Evolutionary conservation across 176 grass and related monocot species (phyloP), one percentile per base, ranked within the genome.

Genomic region (Elaeis guineensis): DNA sequence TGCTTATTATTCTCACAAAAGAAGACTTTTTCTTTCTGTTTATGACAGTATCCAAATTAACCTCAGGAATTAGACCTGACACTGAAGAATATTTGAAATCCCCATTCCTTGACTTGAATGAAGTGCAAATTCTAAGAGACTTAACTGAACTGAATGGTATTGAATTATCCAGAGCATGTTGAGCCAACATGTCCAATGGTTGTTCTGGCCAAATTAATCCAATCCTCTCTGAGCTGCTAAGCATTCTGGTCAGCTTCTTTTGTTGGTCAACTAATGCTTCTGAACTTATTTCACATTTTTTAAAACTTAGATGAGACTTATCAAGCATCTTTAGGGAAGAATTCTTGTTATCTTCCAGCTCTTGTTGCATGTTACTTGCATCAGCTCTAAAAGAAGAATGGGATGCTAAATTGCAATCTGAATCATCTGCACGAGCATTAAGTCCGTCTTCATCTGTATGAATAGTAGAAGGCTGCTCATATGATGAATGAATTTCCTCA

Each of bases 151-250:
- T 62, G 50, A 35, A 73, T 55, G 51, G 19, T 55, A 39, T 62
- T 18, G 32, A 51, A 51, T 16, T 17, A 51, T 61, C 68, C 20
- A 14, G 17, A 54, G 14, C 19, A 44, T 24, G 18, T 23, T 63
- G 70, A 19, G 78, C 65, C 57, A 85, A 64, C 75, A 83, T 54
- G 73, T 97, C 76, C 66, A 97, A 73, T 67, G 73, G 84, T 15
- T 57, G 87, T 63, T 97, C 93, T 16, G 93, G 93, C 93, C 93
- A 97, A 63, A 85, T 82, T 82, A 97, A 78, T 72, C 93, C 87
- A 72, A 91, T 83, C 67, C 81, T 97, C 52, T 85, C 93, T 0
- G 87, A 97, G 60, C 85, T 65, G 80, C 93, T 89, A 5, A 81
- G 67, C 25, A 75, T 81, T 64, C 71, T 89, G 18, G 58, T 78